Evolutionary conservation across 2,329 filamentous ascomycete species (phyloP).

Genomic region (Colletotrichum cereale): DNA sequence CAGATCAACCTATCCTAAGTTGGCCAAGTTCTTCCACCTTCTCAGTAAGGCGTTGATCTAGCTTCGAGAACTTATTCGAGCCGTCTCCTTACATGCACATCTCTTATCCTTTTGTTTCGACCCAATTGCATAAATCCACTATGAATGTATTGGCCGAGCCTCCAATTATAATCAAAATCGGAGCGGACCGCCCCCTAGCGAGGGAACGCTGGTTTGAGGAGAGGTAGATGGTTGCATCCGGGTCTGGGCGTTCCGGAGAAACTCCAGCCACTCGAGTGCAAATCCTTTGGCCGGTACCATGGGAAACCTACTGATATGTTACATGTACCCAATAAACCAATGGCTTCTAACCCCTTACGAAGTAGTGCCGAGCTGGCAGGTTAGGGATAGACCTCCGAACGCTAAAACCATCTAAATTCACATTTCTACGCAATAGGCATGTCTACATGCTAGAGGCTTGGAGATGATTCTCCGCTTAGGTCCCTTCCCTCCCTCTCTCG

Average conservation of each 20-base stretch:
- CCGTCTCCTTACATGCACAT: not conserved
- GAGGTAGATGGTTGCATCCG: conserved; percentile 5
- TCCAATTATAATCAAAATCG: not conserved
- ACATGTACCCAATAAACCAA: not conserved
- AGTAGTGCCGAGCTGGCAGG: conserved; percentile 9
- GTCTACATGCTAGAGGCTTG: not conserved
- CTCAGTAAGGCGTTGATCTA: not conserved
- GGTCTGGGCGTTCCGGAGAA: not conserved
- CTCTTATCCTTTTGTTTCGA: not conserved
- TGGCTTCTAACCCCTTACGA: not conserved
- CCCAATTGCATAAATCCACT: conserved; percentile 10
- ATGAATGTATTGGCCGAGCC: conserved; percentile 2
- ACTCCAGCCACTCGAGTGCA: conserved; percentile 8
- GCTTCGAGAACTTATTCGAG: not conserved
- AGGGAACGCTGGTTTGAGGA: not conserved
- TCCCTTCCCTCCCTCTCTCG: not conserved
- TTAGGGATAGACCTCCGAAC: conserved; percentile 3
- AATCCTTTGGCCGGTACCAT: conserved; percentile 22
- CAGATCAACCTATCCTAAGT: not conserved
- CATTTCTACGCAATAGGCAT: too few species aligned
- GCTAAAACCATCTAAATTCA: too few species aligned
- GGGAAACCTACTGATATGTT: not conserved
- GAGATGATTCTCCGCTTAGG: not conserved
- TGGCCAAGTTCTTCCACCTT: not conserved
- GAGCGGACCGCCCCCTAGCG: not conserved